These are phyloP conservation scores for Nemania diffusa DNA, from an alignment of 2,329 filamentous ascomycete species.

Conservation along the genomic window DNA sequence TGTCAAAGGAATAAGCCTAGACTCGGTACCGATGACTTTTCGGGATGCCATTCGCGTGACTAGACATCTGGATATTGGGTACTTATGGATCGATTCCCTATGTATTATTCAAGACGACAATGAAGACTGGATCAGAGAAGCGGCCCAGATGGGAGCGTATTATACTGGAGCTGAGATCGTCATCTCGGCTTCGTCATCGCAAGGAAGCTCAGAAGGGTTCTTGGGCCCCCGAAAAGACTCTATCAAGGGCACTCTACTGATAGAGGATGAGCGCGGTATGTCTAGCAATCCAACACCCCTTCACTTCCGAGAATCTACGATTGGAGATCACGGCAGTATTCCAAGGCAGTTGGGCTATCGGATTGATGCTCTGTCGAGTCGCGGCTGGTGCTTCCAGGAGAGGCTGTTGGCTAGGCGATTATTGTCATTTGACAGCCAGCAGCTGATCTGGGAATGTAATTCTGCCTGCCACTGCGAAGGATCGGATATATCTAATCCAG, in stretches of 20 bases:
- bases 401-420: neutral
- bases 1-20: neutral
- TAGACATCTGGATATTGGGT: neutral
- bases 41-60: conserved; percentile 1
- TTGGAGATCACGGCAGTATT: conserved; percentile 7
- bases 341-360: neutral
- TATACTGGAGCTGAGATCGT: conserved; percentile 2
- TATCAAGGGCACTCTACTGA: neutral
- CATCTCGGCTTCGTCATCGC: neutral
- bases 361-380: neutral
- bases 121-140: conserved; percentile 2
- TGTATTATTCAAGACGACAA: neutral
- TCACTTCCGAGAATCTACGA: neutral
- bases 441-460: conserved; percentile 8
- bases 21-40: neutral
- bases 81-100: conserved; percentile 2
- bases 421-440: conserved; percentile 3
- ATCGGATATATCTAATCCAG: conserved; percentile 2
- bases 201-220: conserved; percentile 3
- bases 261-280: neutral
- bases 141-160: neutral
- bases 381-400: conserved; percentile 6
- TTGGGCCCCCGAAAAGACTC: neutral
- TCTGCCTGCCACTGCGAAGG: conserved; percentile 7
- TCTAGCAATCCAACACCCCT: neutral